These are phyloP conservation scores for Ephemerocybe angulata DNA, from an alignment of 768 basidiomycete species.

Conservation along the genomic window DNA sequence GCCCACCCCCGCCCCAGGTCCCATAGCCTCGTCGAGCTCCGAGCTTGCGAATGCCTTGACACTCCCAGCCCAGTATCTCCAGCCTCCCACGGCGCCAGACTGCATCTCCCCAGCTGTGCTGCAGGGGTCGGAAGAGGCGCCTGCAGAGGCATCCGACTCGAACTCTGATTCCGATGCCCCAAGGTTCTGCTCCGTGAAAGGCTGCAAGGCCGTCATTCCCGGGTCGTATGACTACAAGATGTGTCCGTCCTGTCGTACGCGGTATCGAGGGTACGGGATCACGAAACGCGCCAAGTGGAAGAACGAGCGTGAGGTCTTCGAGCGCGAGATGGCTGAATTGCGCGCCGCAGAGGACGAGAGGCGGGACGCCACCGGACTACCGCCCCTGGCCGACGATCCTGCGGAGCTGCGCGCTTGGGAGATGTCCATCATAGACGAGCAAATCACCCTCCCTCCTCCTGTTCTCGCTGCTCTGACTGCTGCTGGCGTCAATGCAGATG, in stretches of 20 bases:
- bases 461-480: constrained; percentile 2
- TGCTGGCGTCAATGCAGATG: constrained; percentile 2
- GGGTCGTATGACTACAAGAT: constrained; percentile 39
- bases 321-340: constrained; percentile 31
- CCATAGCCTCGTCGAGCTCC: constrained; percentile 28
- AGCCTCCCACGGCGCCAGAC: not conserved
- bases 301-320: constrained; percentile 39
- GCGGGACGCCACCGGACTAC: not conserved
- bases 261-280: constrained; percentile 49
- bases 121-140: not conserved
- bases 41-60: constrained; percentile 49
- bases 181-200: constrained; percentile 51
- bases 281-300: constrained; percentile 57
- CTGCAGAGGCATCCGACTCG: not conserved
- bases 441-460: constrained; percentile 19
- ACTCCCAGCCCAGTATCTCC: constrained; percentile 21
- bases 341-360: not conserved
- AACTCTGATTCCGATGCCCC: constrained; percentile 8
- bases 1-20: not conserved
- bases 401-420: constrained; percentile 36
- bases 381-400: constrained; percentile 31
- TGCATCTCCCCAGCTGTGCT: not conserved
- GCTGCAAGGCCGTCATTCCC: constrained; percentile 45
- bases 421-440: constrained; percentile 30
- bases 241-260: constrained; percentile 44